These are phyloP conservation scores for Suillus plorans DNA, from an alignment of 768 basidiomycete genomes.

Conservation along the genomic window DNA sequence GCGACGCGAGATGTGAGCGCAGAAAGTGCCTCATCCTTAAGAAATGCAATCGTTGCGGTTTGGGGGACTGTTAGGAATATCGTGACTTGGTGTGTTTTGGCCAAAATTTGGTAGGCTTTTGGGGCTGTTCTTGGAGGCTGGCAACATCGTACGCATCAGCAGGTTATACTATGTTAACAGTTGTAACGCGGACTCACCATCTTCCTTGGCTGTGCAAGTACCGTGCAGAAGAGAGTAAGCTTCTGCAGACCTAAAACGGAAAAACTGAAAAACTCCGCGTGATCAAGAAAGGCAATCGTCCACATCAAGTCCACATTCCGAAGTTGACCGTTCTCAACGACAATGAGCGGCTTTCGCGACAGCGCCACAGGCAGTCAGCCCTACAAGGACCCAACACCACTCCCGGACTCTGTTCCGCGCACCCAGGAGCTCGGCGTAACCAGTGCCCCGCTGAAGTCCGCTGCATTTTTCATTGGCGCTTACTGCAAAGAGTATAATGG, in stretches of 20 bases:
- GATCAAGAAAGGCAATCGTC: constrained; percentile 10
- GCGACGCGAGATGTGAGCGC: constrained; percentile 54
- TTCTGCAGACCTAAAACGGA: neutral
- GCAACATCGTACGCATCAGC: neutral
- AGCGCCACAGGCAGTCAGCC: constrained; percentile 47
- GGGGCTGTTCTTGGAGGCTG: constrained; percentile 57
- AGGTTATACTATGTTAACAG: neutral
- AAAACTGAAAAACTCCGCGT: constrained; percentile 25
- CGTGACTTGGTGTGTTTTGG: constrained; percentile 74
- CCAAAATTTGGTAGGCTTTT: constrained; percentile 64
- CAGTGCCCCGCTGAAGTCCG: constrained; percentile 92
- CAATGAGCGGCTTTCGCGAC: constrained; percentile 55
- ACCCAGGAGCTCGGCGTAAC: constrained; percentile 88
- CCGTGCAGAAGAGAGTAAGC: neutral
- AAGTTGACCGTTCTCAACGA: constrained; percentile 24
- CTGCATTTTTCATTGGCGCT: constrained; percentile 95
- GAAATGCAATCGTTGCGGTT: constrained; percentile 49
- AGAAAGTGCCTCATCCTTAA: constrained; percentile 64
- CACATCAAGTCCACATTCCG: constrained; percentile 13
- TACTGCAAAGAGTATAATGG: constrained; percentile 97
- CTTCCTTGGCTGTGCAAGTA: neutral
- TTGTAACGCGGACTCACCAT: neutral
- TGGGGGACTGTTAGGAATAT: constrained; percentile 58
- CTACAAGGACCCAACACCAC: constrained; percentile 64
- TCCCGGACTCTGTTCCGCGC: constrained; percentile 66